A percentile compares a stretch with the other conserved stretches of the same genome.
phyloP scores from a whole-genome alignment of 306 rosid genomes.

The Begonia peltatifolia region DNA sequence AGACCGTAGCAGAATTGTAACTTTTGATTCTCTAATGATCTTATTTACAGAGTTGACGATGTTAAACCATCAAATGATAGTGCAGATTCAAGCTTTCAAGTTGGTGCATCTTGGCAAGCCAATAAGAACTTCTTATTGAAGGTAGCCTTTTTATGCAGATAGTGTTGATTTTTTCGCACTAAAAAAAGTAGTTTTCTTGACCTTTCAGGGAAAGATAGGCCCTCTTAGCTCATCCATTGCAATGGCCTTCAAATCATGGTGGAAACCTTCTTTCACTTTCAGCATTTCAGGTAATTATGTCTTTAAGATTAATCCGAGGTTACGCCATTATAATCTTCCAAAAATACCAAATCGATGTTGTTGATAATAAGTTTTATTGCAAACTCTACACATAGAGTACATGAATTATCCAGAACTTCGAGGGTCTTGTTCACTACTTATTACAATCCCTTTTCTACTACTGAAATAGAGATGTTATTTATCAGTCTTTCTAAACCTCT shows the following conservation, averaged over 20 bases:
- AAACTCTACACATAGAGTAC: no score
- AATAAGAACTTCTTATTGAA: slow-evolving; percentile 76
- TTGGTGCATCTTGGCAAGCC: slow-evolving; percentile 97
- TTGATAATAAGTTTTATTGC: no score
- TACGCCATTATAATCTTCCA: no score
- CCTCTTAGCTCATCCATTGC: slow-evolving; percentile 58
- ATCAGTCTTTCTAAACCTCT: no score
- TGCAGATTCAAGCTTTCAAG: slow-evolving; percentile 70
- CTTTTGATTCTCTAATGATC: slow-evolving; percentile 13
- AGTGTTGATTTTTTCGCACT: not conserved
- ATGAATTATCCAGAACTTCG: no score
- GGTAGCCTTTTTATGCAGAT: slow-evolving; percentile 32
- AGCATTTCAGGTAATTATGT: slow-evolving; percentile 58
- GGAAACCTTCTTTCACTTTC: slow-evolving; percentile 93
- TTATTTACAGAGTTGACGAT: slow-evolving; percentile 44
- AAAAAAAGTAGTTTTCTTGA: not conserved
- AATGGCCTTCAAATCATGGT: slow-evolving; percentile 90
- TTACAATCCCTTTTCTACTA: no score
- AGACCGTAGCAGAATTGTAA: slow-evolving; percentile 7
- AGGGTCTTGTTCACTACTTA: no score
- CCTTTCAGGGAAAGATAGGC: slow-evolving; percentile 64
- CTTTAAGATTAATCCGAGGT: not conserved
- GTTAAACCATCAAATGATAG: slow-evolving; percentile 30
- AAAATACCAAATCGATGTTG: no score
- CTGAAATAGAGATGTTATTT: no score